phyloP scores from a whole-genome alignment of 352 stramenopile genomes.

The Phytophthora sp. region DNA sequence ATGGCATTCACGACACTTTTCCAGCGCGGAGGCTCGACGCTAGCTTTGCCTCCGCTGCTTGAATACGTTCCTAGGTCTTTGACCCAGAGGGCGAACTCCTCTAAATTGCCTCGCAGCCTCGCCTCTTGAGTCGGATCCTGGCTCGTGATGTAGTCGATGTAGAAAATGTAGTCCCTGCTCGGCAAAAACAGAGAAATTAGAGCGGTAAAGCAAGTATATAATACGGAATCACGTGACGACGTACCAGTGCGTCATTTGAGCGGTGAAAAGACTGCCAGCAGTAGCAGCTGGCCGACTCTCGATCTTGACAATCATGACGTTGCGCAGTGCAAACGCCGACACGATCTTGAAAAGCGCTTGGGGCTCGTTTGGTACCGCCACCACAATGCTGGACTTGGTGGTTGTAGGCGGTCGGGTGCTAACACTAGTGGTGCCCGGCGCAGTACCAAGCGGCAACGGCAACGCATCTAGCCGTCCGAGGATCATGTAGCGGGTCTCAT shows the following conservation, averaged over 20 bases:
- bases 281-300: slow-evolving; percentile 76
- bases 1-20: slow-evolving; percentile 71
- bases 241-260: slow-evolving; percentile 74
- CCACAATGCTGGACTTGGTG: slow-evolving; percentile 73
- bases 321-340: slow-evolving; percentile 75
- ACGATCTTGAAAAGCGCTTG: slow-evolving; percentile 82
- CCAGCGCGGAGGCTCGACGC: slow-evolving; percentile 72
- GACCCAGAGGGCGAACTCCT: slow-evolving; percentile 81
- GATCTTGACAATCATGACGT: slow-evolving; percentile 86
- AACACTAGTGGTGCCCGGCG: slow-evolving; percentile 1
- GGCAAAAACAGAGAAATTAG: neutral
- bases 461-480: slow-evolving; percentile 55
- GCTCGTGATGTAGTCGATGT: slow-evolving; percentile 76
- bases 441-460: slow-evolving; percentile 42
- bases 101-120: slow-evolving; percentile 59
- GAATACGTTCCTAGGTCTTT: slow-evolving; percentile 80
- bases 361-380: slow-evolving; percentile 72
- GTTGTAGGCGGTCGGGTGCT: slow-evolving; percentile 20
- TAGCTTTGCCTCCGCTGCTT: slow-evolving; percentile 61
- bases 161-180: slow-evolving; percentile 84
- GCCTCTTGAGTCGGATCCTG: slow-evolving; percentile 50
- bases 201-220: neutral
- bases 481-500: slow-evolving; percentile 80
- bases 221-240: neutral
- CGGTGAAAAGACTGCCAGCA: slow-evolving; percentile 59